phyloP scores from a whole-genome alignment of 2,329 filamentous ascomycete genomes.

The Celoporthe dispersa region DNA sequence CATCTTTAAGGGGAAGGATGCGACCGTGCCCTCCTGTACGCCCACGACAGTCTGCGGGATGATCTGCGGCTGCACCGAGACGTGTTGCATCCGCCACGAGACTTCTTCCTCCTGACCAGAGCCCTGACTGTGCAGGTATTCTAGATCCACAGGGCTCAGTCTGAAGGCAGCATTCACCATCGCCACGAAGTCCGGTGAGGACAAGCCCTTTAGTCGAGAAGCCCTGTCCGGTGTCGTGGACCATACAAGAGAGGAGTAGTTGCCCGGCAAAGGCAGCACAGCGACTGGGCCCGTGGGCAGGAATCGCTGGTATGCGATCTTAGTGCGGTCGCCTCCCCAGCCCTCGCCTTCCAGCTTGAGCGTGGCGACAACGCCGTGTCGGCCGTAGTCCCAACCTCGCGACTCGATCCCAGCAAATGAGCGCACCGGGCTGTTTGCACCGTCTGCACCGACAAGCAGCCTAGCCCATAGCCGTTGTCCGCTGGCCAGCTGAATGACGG shows the following conservation, averaged over 20 bases:
- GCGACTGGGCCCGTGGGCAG: constrained; percentile 90
- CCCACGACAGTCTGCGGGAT: constrained; percentile 69
- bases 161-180: constrained; percentile 95
- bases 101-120: constrained; percentile 73
- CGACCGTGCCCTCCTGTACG: constrained; percentile 79
- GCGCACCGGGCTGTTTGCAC: constrained; percentile 91
- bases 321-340: constrained; percentile 58
- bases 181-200: constrained; percentile 73
- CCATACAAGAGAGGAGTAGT: constrained; percentile 88
- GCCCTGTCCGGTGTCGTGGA: constrained; percentile 85
- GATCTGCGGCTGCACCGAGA: constrained; percentile 54
- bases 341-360: constrained; percentile 70
- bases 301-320: constrained; percentile 93
- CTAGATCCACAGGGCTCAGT: constrained; percentile 76
- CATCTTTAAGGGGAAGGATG: constrained; percentile 89
- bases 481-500: constrained; percentile 74
- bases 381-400: constrained; percentile 89
- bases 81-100: constrained; percentile 80
- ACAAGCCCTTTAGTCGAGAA: constrained; percentile 75
- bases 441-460: constrained; percentile 89
- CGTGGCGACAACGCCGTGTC: constrained; percentile 90
- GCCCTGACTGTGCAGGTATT: constrained; percentile 74
- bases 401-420: constrained; percentile 85
- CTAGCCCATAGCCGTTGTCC: constrained; percentile 75
- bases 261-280: constrained; percentile 85